Conservation (phyloP, 208 protist species). For the Leptomonas pyrrhocoris region DNA sequence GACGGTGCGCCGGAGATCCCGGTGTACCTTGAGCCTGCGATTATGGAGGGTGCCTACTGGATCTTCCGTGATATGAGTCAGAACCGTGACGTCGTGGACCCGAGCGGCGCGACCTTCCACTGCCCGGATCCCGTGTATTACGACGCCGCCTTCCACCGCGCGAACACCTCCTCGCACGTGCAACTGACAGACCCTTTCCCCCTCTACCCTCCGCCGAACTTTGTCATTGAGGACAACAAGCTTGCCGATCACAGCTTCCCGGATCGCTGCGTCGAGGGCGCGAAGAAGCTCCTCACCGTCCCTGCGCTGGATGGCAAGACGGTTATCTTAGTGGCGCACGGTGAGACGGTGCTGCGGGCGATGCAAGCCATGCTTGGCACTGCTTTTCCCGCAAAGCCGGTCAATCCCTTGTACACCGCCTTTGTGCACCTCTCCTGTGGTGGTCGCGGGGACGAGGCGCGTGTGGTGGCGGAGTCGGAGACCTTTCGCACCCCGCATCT, state of each 20-base stretch:
- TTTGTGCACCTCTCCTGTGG: constrained; percentile 26
- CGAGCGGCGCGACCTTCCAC: constrained; percentile 22
- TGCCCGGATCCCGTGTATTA: constrained; percentile 45
- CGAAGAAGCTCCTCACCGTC: constrained; percentile 20
- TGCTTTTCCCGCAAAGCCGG: background rate
- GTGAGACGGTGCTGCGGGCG: constrained; percentile 22
- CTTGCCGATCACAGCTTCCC: constrained; percentile 42
- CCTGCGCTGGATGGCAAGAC: constrained; percentile 40
- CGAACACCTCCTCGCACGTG: constrained; percentile 38
- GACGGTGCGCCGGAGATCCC: constrained; percentile 20
- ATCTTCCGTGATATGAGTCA: constrained; percentile 47
- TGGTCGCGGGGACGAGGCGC: constrained; percentile 16
- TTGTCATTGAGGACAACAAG: constrained; percentile 26
- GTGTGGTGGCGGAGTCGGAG: constrained; percentile 13
- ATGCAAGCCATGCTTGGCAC: constrained; percentile 25
- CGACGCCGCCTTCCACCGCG: constrained; percentile 32
- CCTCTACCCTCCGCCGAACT: constrained; percentile 35
- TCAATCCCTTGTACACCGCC: constrained; percentile 36
- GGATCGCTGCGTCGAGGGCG: constrained; percentile 30
- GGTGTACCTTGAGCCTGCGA: constrained; percentile 47
- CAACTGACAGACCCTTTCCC: constrained; percentile 36
- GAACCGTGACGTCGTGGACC: constrained; percentile 32
- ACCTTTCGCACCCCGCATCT: constrained; percentile 36
- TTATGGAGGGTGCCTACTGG: constrained; percentile 55
- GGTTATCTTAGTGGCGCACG: background rate